Conservation (phyloP, 345 rosid genomes). For the Syzygium jambos region DNA sequence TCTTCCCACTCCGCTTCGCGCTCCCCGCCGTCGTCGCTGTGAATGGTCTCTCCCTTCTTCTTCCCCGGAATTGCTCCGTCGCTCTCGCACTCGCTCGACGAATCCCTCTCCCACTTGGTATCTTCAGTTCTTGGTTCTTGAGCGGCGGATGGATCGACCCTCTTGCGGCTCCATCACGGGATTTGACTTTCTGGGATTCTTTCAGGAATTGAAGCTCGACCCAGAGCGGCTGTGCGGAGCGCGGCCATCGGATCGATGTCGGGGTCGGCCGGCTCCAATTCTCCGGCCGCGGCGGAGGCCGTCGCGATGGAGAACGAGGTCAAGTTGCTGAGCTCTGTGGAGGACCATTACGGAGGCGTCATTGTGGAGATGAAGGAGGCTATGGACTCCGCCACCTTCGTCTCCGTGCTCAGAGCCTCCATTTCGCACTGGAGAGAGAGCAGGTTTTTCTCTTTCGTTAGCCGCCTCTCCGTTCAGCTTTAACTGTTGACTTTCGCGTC, state of each 20-base stretch:
- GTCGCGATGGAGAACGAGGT: not conserved
- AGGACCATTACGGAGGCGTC: constrained; percentile 79
- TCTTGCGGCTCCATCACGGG: not conserved
- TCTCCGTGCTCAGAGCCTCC: constrained; percentile 46
- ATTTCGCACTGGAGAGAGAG: constrained; percentile 52
- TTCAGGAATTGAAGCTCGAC: not conserved
- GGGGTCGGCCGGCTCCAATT: not conserved
- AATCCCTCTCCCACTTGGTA: not conserved
- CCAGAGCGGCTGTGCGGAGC: not conserved
- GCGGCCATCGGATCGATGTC: not conserved
- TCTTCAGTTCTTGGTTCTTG: not conserved
- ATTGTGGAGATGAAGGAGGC: constrained; percentile 47
- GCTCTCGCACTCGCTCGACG: not conserved
- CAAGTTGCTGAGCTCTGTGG: constrained; percentile 23
- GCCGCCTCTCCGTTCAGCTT: not conserved
- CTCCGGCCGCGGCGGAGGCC: not conserved
- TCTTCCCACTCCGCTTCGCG: not conserved
- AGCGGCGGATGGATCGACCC: not conserved
- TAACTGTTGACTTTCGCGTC: not conserved
- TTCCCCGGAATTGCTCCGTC: not conserved
- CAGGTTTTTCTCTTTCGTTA: constrained; percentile 32
- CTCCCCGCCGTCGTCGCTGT: not conserved
- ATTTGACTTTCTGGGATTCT: not conserved
- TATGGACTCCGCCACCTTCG: constrained; percentile 47
- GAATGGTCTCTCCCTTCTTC: not conserved